Base-by-base conservation (phyloP, 106 monocot genomes). In the Vanilla planifolia region DNA sequence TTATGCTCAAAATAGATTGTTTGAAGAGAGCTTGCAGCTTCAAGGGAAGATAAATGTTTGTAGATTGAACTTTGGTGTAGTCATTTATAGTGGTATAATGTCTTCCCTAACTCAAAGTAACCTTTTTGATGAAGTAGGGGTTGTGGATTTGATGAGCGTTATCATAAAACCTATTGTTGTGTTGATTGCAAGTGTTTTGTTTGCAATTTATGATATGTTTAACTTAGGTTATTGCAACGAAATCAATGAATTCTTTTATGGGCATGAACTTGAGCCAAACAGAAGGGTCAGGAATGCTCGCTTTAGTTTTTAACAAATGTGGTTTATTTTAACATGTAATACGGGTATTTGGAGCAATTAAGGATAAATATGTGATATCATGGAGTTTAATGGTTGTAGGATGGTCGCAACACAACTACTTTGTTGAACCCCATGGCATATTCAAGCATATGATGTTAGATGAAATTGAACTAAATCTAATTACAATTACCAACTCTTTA, bases 301-400 rank as follows among this genome's bases (percentile, higher is more conserved):
- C 83, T 22, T 79, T 76, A 1, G 76, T 66, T 15, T 88, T 83
- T 28, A 43, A 72, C 60, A 75, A 51, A 30, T 76, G 63, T 35
- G 76, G 73, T 26, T 45, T 15, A 1, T 25, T 79, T 8, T 30
- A 43, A 41, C 2, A 60, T 39, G 79, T 74, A 0, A 52, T 53
- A 33, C 55, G 15, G 30, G 70, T 88, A 4, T 88, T 88, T 39
- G 24, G 56, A 15, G 30, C 21, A 3, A 77, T 72, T 6, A 5
- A 17, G 5, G 24, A 63, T n/a, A 59, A 61, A 40, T 82, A 88
- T 48, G 76, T 79, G 40, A 80, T 88, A 43, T 83, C 88, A 1
- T 88, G 88, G 83, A 77, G 88, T 59, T 79, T 79, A 8, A 77
- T 83, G 88, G 51, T 88, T 13, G 67, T 40, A 11, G 83, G 79